Evolutionary conservation across 768 basidiomycete species (phyloP).

Genomic region (Lactarius indigo): DNA sequence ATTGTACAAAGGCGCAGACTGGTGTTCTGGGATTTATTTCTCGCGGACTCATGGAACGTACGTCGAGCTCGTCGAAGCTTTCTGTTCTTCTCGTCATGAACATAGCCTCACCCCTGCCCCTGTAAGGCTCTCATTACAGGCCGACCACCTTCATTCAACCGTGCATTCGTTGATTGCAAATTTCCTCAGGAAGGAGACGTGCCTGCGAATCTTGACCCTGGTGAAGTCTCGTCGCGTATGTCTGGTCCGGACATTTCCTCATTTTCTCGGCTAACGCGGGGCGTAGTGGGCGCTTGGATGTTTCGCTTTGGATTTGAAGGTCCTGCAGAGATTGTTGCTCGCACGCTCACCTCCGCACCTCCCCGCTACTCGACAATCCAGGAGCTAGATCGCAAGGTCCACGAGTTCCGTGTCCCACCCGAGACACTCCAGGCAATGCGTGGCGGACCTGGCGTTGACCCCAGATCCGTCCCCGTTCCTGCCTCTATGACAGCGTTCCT

Average conservation of each 20-base stretch:
- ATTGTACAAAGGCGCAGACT: constrained; percentile 63
- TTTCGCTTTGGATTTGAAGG: constrained; percentile 64
- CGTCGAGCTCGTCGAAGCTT: constrained; percentile 23
- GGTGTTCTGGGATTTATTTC: constrained; percentile 75
- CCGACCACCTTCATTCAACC: constrained; percentile 64
- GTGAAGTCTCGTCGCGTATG: constrained; percentile 26
- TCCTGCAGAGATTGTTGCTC: constrained; percentile 58
- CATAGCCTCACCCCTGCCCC: neutral
- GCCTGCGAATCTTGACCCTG: constrained; percentile 28
- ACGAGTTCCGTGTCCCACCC: constrained; percentile 56
- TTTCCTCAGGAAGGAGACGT: constrained; percentile 45
- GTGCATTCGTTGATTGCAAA: constrained; percentile 64
- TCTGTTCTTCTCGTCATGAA: neutral
- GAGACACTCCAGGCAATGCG: constrained; percentile 39
- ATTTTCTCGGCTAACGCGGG: constrained; percentile 3
- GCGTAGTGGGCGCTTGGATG: constrained; percentile 56
- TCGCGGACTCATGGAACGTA: constrained; percentile 71
- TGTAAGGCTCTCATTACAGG: constrained; percentile 64
- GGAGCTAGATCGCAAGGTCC: constrained; percentile 53
- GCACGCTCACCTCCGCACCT: constrained; percentile 59
- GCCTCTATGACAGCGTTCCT: constrained; percentile 40
- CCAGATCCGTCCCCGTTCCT: constrained; percentile 25
- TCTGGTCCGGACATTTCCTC: neutral
- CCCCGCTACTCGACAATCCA: constrained; percentile 52
- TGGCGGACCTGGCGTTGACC: constrained; percentile 31